Evolutionary conservation across 2,329 filamentous ascomycete species (phyloP), one percentile per base, ranked within the genome.

Genomic region (Penicillium verrucosum): DNA sequence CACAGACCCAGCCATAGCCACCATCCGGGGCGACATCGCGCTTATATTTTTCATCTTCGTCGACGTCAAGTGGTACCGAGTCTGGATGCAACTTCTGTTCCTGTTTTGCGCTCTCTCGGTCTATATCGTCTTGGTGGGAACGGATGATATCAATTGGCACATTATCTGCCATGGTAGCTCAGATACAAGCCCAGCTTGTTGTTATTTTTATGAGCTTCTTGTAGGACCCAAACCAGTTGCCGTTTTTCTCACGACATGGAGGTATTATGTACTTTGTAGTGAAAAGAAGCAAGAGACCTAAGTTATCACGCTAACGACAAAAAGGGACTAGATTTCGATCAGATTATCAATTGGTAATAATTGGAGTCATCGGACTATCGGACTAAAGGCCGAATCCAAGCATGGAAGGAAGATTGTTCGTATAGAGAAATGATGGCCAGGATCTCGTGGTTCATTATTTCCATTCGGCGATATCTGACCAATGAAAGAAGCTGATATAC

Each of bases 1-100:
- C 80, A 52, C 85, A 84, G 23, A 85, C 78, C 83, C 84, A 86
- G 58, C 84, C 83, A 73, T 85, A 86, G 23, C 84, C 83, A 40
- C 83, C 83, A 63, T 86, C 82, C 38, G 77, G 77, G 32, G 74
- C 71, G 5, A 71, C 62, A 54, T 76, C 74, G 16, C 64, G 68
- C 12, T 66, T 62, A 42, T 66, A 64, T 50, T 72, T 75, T 43
- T 67, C 66, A n/a, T 72, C 69, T 29, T 62, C 46, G 7, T 58
- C 63, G 12, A 61, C 51, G n/a, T 58, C 27, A 8, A 56, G 30
- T 16, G 45, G 36, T 37, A 44, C 47, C 10, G 49, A 43, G 23
- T 56, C 53, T 9, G 43, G 32, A 27, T 56, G 58, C 25, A 61
- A 42, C 5, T 54, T 57, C 16, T 64, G 37, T 12, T 62, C 54